Base-by-base conservation (phyloP, 352 stramenopile species). In the Pythium brachiatum region DNA sequence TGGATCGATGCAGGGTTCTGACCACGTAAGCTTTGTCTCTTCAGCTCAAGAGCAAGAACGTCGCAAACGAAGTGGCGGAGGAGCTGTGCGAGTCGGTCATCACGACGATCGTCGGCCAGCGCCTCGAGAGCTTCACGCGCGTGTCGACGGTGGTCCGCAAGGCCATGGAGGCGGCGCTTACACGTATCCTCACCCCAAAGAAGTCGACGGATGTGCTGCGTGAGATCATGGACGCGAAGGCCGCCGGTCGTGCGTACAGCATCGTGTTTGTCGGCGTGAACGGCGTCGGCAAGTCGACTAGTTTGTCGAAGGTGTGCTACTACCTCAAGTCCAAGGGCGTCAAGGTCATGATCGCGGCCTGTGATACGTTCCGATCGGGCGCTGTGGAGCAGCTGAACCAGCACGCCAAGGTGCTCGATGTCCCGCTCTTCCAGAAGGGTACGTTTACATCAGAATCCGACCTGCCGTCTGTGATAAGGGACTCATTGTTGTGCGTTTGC, bases 181-280 rank as follows among this genome's bases (percentile, higher is more conserved):
- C 97, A 64, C 88, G 96, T 60, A 96, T 99, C 55, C 79, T 99
- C 48, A 97, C 94, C 13, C 96, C 96, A 6, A 97, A 97, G 74
- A 96, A 96, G 62, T 97, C 87, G 58, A 97, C 97, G 3, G 97
- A 99, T 66, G 81, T 99, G 21, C 75, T 99, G 15, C 90, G 96
- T 61, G 88, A 98, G 68, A 97, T 99, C 65, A 64, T 95, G 48
- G 83, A 92, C 31, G 86, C 90, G 12, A 96, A 92, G 68, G 83
- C 79, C 7, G 74, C 88, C 43, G 84, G 87, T 32, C 84, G 83
- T 62, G 90, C 95, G n/a, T 99, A 98, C 79, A 97, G 94, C 53
- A 99, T 99, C 73, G 94, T 98, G 3, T 99, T 99, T 72, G 94
- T 99, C 16, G 97, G 97, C 32, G 98, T 99, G 32, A 99, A 99